Evolutionary conservation across 176 grass and related monocot species (phyloP).

Genomic region (Eragrostis nindensis): DNA sequence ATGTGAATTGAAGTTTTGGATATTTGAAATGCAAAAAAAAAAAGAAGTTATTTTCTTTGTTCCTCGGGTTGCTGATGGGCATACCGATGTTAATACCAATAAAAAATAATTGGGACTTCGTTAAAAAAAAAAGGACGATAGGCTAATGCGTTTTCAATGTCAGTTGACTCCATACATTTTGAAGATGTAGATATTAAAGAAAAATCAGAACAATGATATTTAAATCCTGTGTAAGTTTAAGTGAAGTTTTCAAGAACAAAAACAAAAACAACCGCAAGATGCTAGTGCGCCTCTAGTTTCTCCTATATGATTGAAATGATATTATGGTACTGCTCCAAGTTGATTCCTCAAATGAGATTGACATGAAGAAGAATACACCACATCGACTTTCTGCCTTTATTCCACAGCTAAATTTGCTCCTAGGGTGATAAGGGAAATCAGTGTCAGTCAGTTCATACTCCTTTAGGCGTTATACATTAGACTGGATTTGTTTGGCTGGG

Average conservation of each 20-base stretch:
- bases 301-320: neutral
- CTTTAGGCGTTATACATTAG: neutral
- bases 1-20: neutral
- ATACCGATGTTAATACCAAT: neutral
- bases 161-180: neutral
- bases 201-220: neutral
- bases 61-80: neutral
- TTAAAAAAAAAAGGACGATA: neutral
- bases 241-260: too few relatives aligned
- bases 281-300: neutral
- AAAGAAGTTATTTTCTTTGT: neutral
- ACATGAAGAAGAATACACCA: neutral
- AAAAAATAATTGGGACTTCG: neutral
- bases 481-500: too few relatives aligned
- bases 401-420: neutral
- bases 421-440: neutral
- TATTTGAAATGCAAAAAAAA: neutral
- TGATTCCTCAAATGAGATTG: neutral
- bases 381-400: neutral
- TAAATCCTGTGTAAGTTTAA: neutral
- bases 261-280: too few relatives aligned
- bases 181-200: constrained; percentile 1
- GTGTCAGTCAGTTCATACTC: neutral
- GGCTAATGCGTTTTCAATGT: neutral
- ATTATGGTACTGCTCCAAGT: neutral